Evolutionary conservation across 2,329 filamentous ascomycete species (phyloP), one percentile per base, ranked within the genome.

Genomic region (Escovopsis weberi): DNA sequence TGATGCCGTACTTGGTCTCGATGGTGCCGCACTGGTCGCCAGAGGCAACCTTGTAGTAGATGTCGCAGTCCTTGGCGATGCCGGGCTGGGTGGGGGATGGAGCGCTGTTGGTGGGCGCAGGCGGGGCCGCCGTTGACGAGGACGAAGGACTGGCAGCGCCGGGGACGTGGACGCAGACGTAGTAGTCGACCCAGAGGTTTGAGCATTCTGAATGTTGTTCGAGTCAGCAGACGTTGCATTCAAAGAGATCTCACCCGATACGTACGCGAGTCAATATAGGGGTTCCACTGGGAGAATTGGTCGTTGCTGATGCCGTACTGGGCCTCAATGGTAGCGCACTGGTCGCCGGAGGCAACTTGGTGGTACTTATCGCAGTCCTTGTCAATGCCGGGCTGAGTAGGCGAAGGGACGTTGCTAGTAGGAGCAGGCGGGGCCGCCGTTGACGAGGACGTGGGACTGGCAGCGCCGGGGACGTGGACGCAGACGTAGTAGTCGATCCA

Each of bases 11-110:
- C 23, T 45, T 36, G 18, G 32, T n/a, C 33, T 39, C 35, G n/a
- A 47, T 33, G 10, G 18, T 26, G 33, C 35, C 42, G 37, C 42
- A 44, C 7, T 37, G 18, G 34, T 45, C 43, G 23, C 40, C 40
- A 19, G 28, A 32, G 12, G 3, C 15, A 23, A 42, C 30, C 12
- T 28, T 33, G 36, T 47, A 36, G 26, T 28, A 45, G 33, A 39
- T 41, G 40, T 47, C 45, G 23, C 45, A 43, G 15, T 43, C 19
- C 2, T 26, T 8, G 1, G 26, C 40, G 12, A 47, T 42, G 26
- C 45, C 45, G 4, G 39, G 32, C 39, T 42, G 42, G n/a, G 32
- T 39, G 8, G 45, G 40, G 26, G 26, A 28, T 5, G 26, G 26
- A 9, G 9, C 5, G 26, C 10, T 18, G 12, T 18, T 41, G 2